A percentile compares a stretch with the other conserved stretches of the same genome.
Evolutionary conservation across 78 protist species (phyloP).

Genomic region (Parvularia atlantis): DNA sequence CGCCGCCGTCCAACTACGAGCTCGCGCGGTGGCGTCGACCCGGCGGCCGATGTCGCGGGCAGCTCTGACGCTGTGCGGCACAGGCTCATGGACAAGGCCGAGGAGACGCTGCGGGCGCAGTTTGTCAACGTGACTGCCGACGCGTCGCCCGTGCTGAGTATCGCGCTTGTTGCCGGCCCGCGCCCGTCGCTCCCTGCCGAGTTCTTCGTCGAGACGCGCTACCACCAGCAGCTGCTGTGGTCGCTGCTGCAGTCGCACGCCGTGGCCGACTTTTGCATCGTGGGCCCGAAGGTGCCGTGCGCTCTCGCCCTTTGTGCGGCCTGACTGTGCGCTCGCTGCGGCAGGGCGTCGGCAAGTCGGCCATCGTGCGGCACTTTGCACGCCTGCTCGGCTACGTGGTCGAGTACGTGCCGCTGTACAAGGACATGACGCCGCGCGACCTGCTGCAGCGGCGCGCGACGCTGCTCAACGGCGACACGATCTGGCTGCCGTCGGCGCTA

Average conservation of each 20-base stretch:
- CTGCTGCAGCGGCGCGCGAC: conserved; percentile 40
- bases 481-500: conserved; percentile 9
- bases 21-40: too few species aligned
- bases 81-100: too few species aligned
- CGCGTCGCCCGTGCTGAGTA: too few species aligned
- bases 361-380: conserved; percentile 3
- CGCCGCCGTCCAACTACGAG: too few species aligned
- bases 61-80: too few species aligned
- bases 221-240: not conserved
- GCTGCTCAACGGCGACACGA: not conserved
- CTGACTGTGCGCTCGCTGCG: not conserved
- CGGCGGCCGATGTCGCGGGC: too few species aligned
- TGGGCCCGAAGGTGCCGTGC: not conserved
- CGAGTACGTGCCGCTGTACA: conserved; percentile 11
- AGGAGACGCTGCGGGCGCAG: too few species aligned
- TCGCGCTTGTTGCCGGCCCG: too few species aligned
- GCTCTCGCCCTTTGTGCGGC: not conserved
- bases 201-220: too few species aligned
- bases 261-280: conserved; percentile 2
- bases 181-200: too few species aligned
- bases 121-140: too few species aligned
- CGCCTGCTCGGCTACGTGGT: conserved; percentile 6
- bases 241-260: conserved; percentile 6
- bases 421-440: conserved; percentile 49
- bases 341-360: conserved; percentile 28